Base-by-base conservation (phyloP, 805 yeast species). In the Phaffomyces antillensis region DNA sequence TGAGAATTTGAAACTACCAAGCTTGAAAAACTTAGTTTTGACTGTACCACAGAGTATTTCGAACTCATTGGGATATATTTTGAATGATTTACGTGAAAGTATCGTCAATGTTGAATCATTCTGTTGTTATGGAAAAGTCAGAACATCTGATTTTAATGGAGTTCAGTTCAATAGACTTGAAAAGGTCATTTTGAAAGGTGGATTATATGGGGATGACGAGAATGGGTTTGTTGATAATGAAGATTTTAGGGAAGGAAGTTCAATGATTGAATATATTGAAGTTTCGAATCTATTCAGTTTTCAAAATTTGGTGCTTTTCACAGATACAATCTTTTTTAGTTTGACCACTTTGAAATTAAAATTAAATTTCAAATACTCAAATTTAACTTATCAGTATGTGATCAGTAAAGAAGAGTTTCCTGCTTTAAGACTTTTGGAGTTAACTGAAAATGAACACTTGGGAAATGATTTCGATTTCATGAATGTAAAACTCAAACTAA, bases 201-300 rank as follows among this genome's bases (percentile, higher is more conserved):
- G 20, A 7, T 15, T 31, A 3, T 23, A 30, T n/a, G 12, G 12
- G 9, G 36, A 31, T 8, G 16, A 15, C n/a, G 41, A 39, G 18
- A 10, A 9, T 20, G 41, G 41, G 5, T 39, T 31, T 31, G 30
- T 12, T 6, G 20, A 18, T 20, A 4, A 31, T 6, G 9, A 2
- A n/a, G 28, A 31, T 16, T 20, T 16, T 4, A 8, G 12, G 8
- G 9, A 12, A 3, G 20, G 25, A 24, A 5, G 15, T 7, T 2
- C 17, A 25, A 3, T 23, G 8, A 5, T 42, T 4, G 31, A 23
- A 25, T 9, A 23, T 17, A 6, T 32, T 6, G 37, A 28, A 17
- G 12, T 42, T 24, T 38, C 39, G 13, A 33, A 37, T 25, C 10
- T 42, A 13, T 42, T 31, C 23, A 38, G 37, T 37, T 24, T 42